Evolutionary conservation across 495 filamentous ascomycete species (phyloP), one percentile per base, ranked within the genome.

Genomic region (Trichoderma gamsii): DNA sequence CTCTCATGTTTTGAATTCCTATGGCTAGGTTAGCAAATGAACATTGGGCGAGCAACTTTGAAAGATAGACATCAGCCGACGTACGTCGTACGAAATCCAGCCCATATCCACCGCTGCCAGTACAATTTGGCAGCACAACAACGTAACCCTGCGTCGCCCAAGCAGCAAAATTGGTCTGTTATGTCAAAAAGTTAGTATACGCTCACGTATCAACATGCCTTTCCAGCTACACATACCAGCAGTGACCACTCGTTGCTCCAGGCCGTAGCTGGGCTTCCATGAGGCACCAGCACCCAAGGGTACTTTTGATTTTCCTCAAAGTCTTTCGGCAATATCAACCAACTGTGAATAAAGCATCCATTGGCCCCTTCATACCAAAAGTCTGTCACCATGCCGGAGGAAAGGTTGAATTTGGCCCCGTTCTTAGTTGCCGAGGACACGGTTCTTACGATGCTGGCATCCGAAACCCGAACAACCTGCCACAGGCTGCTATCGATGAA

Each of bases 71-170:
- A 29, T 32, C 51, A 1, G 11, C 29, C 13, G 29, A 61, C 68
- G 38, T 41, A 76, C 74, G 71, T 35, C 66, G 18, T 61, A 59
- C n/a, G 64, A 74, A 72, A 11, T 72, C 70, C 11, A 49, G 12
- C 1, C 75, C 75, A 32, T 71, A 77, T 44, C 74, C 75, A 0
- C 64, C 67, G 41, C 71, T 74, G 1, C 74, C 76, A 1, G 73
- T 72, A 38, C 75, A 73, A 49, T 76, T 76, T 4, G 76, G 76
- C 38, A 64, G 43, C 12, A 78, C 70, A 8, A 78, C 71, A 38
- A 78, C 65, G 29, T 76, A 76, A n/a, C 76, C 76, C 65, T 76
- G 72, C 38, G 75, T 71, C 16, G 76, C 76, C 68, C 69, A 75
- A 1, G 71, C 38, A 0, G 64, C 67, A 2, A 64, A 32, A 51